Evolutionary conservation across 164 flowering plant species (phyloP).

Genomic region (Pachysandra terminalis): DNA sequence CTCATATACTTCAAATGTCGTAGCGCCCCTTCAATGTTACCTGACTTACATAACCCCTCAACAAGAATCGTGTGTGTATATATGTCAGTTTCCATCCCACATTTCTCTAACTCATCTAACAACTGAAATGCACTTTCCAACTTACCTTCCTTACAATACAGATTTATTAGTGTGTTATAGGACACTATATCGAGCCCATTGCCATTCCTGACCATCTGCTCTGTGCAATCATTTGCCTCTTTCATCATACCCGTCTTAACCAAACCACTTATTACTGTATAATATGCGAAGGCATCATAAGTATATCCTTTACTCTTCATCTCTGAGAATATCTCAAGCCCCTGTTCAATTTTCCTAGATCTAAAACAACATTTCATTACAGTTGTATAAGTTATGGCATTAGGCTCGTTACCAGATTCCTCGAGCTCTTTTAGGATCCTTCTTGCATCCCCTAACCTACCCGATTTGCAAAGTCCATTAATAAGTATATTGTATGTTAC

Average conservation of each 20-base stretch:
- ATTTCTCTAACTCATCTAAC: slow-evolving; percentile 53
- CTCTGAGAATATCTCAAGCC: slow-evolving; percentile 52
- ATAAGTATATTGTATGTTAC: slow-evolving; percentile 79
- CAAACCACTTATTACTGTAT: slow-evolving; percentile 60
- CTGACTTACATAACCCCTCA: slow-evolving; percentile 63
- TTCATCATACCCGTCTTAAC: slow-evolving; percentile 42
- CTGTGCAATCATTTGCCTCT: slow-evolving; percentile 54
- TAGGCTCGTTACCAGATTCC: slow-evolving; percentile 47
- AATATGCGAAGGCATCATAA: slow-evolving; percentile 70
- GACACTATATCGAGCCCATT: slow-evolving; percentile 57
- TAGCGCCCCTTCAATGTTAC: slow-evolving; percentile 50
- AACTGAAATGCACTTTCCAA: slow-evolving; percentile 49
- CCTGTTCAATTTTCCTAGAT: slow-evolving; percentile 39
- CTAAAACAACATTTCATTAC: slow-evolving; percentile 67
- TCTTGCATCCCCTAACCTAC: slow-evolving; percentile 39
- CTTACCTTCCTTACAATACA: slow-evolving; percentile 59
- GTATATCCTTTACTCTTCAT: slow-evolving; percentile 69
- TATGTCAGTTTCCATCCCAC: slow-evolving; percentile 49
- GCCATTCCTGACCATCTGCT: slow-evolving; percentile 48
- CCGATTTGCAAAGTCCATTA: slow-evolving; percentile 65
- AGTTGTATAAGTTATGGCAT: slow-evolving; percentile 76
- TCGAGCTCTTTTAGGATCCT: slow-evolving; percentile 52
- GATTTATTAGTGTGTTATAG: slow-evolving; percentile 61
- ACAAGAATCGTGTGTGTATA: slow-evolving; percentile 77
- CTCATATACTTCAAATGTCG: slow-evolving; percentile 42